A percentile compares a stretch with the other conserved stretches of the same genome.
These are phyloP conservation scores for Quercus wislizeni DNA, from an alignment of 306 rosid genomes.

Conservation along the genomic window DNA sequence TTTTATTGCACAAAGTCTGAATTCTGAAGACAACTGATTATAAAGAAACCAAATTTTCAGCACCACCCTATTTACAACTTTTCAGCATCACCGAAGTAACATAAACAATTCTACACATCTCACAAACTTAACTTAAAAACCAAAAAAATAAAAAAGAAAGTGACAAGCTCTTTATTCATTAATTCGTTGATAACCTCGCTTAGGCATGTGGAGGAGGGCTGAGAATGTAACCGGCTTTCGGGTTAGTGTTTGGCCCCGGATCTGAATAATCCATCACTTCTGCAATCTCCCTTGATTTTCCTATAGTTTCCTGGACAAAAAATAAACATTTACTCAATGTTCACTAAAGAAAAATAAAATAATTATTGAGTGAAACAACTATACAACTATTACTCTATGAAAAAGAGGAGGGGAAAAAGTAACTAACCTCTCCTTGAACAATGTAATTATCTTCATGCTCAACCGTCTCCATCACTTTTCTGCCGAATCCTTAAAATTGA, in stretches of 20 bases:
- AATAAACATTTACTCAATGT: conserved; percentile 7
- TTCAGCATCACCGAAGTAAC: neutral
- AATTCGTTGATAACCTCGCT: neutral
- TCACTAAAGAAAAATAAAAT: neutral
- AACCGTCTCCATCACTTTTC: conserved; percentile 31
- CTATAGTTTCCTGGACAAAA: conserved; percentile 32
- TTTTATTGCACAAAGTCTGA: neutral
- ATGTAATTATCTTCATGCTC: conserved; percentile 13
- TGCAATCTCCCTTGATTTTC: conserved; percentile 17
- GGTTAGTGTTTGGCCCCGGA: conserved; percentile 73
- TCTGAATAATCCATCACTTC: conserved; percentile 60
- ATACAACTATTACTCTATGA: neutral
- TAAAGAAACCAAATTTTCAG: neutral
- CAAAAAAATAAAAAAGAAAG: neutral
- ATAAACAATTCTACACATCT: neutral
- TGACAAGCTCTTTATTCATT: neutral
- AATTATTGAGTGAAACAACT: neutral
- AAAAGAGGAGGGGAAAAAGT: neutral
- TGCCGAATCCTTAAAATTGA: conserved; percentile 47
- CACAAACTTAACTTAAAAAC: neutral
- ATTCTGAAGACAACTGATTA: neutral
- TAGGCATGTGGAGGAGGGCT: conserved; percentile 38
- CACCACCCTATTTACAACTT: neutral
- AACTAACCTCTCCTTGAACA: conserved; percentile 24
- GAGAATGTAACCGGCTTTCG: conserved; percentile 43